phyloP scores from a whole-genome alignment of 2,329 filamentous ascomycete species.

The Boeremia lycopersici region DNA sequence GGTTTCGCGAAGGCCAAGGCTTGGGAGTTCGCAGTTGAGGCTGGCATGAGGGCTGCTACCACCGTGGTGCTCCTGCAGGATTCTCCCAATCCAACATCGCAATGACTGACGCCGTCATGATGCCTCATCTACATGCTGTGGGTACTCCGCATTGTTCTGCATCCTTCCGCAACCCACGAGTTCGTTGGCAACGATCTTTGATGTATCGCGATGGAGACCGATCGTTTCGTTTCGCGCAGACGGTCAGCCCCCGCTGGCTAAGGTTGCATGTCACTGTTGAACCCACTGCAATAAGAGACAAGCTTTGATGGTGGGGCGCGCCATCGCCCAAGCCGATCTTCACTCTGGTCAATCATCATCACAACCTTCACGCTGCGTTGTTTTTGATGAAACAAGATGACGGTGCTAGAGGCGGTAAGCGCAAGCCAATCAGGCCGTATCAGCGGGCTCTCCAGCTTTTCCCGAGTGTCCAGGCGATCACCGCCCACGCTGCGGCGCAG shows the following conservation, averaged over 20 bases:
- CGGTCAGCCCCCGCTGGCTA: conserved; percentile 1
- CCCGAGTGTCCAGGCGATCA: conserved; percentile 3
- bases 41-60: background rate
- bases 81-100: background rate
- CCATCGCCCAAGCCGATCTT: conserved; percentile 7
- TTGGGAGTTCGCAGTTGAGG: conserved; percentile 4
- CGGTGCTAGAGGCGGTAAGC: conserved; percentile 14
- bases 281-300: conserved; percentile 11
- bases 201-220: background rate
- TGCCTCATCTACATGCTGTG: too few relatives aligned
- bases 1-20: conserved; percentile 5
- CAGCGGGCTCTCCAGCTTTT: conserved; percentile 10
- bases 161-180: conserved; percentile 4
- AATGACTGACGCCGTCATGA: background rate
- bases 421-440: conserved; percentile 13
- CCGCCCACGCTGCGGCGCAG: conserved; percentile 28
- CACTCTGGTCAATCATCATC: conserved; percentile 12
- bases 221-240: conserved; percentile 10
- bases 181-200: conserved; percentile 1
- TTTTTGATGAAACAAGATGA: conserved; percentile 14
- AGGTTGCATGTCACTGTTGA: conserved; percentile 2
- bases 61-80: background rate
- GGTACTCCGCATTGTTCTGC: background rate
- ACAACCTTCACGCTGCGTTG: conserved; percentile 7
- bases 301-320: conserved; percentile 15